A percentile compares a stretch with the other conserved stretches of the same genome.
These are phyloP conservation scores for Coemansia interrupta DNA, from an alignment of 192 early-diverging fungal species.

Conservation along the genomic window DNA sequence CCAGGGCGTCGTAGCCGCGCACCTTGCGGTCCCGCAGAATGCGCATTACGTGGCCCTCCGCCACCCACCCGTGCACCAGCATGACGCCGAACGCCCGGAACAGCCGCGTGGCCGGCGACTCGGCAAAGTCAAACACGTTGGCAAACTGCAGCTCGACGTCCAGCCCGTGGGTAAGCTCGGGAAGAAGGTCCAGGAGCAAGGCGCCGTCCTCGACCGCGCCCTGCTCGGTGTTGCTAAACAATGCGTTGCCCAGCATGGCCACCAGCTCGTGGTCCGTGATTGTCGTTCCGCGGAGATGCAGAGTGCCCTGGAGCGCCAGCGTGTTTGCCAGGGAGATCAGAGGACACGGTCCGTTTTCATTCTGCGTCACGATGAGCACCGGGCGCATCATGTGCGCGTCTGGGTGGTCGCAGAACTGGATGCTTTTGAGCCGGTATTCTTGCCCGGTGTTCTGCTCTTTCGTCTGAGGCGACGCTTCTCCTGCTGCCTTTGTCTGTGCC, in stretches of 20 bases:
- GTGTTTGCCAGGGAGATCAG: conserved; percentile 81
- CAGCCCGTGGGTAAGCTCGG: conserved; percentile 44
- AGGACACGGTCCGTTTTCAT: conserved; percentile 92
- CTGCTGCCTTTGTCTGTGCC: no score
- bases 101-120: conserved; percentile 58
- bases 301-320: conserved; percentile 67
- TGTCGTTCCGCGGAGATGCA: conserved; percentile 53
- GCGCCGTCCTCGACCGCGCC: background rate
- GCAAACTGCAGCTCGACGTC: conserved; percentile 88
- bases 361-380: conserved; percentile 83
- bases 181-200: conserved; percentile 25
- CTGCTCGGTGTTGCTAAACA: conserved; percentile 33
- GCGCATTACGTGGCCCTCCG: conserved; percentile 60
- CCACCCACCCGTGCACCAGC: conserved; percentile 90
- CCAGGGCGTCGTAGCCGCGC: conserved; percentile 74
- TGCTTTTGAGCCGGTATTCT: conserved; percentile 68
- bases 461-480: no score
- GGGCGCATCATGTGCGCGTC: conserved; percentile 41
- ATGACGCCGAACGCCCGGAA: conserved; percentile 78
- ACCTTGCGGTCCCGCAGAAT: conserved; percentile 53
- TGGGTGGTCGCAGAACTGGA: conserved; percentile 60
- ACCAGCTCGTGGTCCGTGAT: conserved; percentile 68
- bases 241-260: conserved; percentile 70
- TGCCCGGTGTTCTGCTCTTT: conserved; percentile 6
- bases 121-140: conserved; percentile 65